These are phyloP conservation scores for Picochlorum sp. DNA, from an alignment of 139 green algal species.

Conservation along the genomic window DNA sequence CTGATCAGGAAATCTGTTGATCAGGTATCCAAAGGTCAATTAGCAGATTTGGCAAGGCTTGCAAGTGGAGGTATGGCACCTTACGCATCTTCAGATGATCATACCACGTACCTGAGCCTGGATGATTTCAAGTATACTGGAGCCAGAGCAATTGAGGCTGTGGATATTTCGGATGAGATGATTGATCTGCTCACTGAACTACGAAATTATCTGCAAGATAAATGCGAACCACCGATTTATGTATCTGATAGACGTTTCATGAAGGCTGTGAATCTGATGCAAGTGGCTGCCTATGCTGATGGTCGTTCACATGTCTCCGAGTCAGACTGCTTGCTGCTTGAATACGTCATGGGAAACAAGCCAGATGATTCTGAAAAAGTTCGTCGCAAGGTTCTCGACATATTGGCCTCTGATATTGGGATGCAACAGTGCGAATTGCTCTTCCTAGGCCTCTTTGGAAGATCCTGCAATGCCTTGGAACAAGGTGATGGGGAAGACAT, in stretches of 20 bases:
- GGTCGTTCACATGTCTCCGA: conserved; percentile 50
- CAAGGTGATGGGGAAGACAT: conserved; percentile 34
- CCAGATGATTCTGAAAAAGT: conserved; percentile 67
- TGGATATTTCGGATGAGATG: conserved; percentile 57
- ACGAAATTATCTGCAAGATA: conserved; percentile 64
- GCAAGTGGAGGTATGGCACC: not conserved
- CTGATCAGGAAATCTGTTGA: conserved; percentile 63
- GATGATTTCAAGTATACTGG: conserved; percentile 49
- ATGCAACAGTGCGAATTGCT: conserved; percentile 56
- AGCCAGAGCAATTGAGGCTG: conserved; percentile 7
- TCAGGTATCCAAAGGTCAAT: conserved; percentile 29
- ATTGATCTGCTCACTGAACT: conserved; percentile 73
- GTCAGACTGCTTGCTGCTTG: conserved; percentile 81
- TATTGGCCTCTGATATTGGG: conserved; percentile 60
- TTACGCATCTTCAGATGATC: not conserved
- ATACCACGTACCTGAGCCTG: conserved; percentile 20
- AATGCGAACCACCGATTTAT: conserved; percentile 63
- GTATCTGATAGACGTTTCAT: conserved; percentile 61
- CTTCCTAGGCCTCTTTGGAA: conserved; percentile 33
- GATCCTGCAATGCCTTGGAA: conserved; percentile 41
- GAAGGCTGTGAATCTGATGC: conserved; percentile 50
- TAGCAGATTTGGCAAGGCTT: conserved; percentile 25
- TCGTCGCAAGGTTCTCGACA: conserved; percentile 64
- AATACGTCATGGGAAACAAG: conserved; percentile 77
- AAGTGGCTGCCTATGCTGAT: conserved; percentile 74